Percentiles rank a stretch among this genome's conserved stretches.
phyloP scores from a whole-genome alignment of 225 moss, liverwort and hornwort species.

The Physcomitrium patens region DNA sequence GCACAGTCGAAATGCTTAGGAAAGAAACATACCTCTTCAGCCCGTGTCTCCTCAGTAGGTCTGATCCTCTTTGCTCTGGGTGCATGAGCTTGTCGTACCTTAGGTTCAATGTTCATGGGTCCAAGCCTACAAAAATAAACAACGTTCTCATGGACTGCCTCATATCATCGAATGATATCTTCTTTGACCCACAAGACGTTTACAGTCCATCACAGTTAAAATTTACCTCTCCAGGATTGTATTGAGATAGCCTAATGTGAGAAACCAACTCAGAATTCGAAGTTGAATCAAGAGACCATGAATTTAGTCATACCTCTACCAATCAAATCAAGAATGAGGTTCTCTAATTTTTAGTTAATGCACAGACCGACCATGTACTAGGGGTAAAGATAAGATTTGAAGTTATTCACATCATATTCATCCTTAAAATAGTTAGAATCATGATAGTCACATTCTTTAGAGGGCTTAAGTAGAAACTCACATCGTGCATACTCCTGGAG shows the following conservation, averaged over 20 bases:
- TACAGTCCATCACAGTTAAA: background rate
- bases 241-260: background rate
- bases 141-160: background rate
- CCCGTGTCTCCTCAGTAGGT: constrained; percentile 65
- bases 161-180: background rate
- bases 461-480: constrained; percentile 22
- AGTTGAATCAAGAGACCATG: background rate
- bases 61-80: constrained; percentile 50
- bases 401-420: background rate
- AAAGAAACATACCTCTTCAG: constrained; percentile 57
- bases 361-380: background rate
- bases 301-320: background rate
- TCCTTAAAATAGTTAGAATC: background rate
- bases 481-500: constrained; percentile 85
- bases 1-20: background rate
- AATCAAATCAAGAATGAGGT: background rate
- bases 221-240: background rate
- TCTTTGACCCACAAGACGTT: background rate
- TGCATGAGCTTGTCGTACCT: constrained; percentile 56
- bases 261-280: background rate
- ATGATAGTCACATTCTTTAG: background rate
- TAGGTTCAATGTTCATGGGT: constrained; percentile 89
- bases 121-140: constrained; percentile 66
- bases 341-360: background rate
- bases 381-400: background rate